Base-by-base conservation (phyloP, 768 basidiomycete species). In the Terana coerulea region DNA sequence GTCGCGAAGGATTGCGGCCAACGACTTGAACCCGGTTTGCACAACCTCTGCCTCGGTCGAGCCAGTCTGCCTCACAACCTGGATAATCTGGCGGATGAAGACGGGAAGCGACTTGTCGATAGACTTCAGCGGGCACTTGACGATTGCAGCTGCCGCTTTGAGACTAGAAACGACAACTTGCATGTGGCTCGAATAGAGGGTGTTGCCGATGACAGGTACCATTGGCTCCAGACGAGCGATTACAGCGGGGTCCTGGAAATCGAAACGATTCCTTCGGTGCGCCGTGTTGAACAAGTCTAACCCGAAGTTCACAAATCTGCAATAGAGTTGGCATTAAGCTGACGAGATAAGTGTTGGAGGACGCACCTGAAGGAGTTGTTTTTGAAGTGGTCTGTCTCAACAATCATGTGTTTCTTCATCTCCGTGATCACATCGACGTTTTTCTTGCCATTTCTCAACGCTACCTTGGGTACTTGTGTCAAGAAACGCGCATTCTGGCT, bases 271-370 rank as follows among this genome's bases (percentile, higher is more conserved):
- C 6, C 93, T 82, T 42, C 90, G 83, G 62, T 91, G 81, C 0
- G 92, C 93, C 3, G 91, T 89, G 59, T 87, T 81, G 63, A 98
- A 86, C 3, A 99, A 74, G 47, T 98, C 94, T 35, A 98, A 75
- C 35, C 97, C 97, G 59, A 99, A 92, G 5, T 83, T 79, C 26
- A 97, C 83, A 60, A 98, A 98, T 22, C 88, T 92, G 52, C 55
- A 49, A 54, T 11, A 24, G 41, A 14, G 48, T 19, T 56, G 58
- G 21, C 17, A 19, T 44, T 33, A 17, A 40, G 25, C n/a, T 11
- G 9, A 15, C 4, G 40, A 6, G 15, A 15, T 3, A 40, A 34
- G 22, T 21, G 15, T 22, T 8, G 24, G 31, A 21, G 14, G 21
- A 64, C 78, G 15, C 62, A 89, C 89, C 91, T 84, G 72, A 86